Evolutionary conservation across 2,329 filamentous ascomycete species (phyloP).

Genomic region (Calonectria pteridis): DNA sequence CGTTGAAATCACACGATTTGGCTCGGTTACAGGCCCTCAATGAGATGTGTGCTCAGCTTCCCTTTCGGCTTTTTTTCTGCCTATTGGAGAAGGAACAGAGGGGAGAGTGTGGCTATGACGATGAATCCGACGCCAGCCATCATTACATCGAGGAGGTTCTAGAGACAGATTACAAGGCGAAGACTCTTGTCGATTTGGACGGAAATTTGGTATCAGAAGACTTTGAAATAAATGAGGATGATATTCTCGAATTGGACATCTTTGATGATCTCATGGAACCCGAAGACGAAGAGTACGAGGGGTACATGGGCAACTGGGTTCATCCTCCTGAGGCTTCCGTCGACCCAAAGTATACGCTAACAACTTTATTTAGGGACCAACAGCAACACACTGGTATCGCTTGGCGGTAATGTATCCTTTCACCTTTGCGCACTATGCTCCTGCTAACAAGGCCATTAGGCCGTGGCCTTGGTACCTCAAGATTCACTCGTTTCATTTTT

Average conservation of each 20-base stretch:
- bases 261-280: conserved; percentile 31
- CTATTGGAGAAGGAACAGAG: conserved; percentile 47
- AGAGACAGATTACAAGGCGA: conserved; percentile 28
- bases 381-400: no score
- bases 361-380: no score
- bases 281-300: conserved; percentile 41
- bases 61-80: no score
- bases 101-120: conserved; percentile 25
- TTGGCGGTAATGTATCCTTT: no score
- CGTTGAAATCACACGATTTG: conserved; percentile 46
- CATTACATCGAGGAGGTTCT: conserved; percentile 32
- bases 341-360: no score
- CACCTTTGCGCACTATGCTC: neutral
- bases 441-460: conserved; percentile 18
- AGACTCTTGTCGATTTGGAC: conserved; percentile 44
- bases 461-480: conserved; percentile 34
- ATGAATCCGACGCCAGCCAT: neutral
- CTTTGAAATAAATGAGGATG: conserved; percentile 30
- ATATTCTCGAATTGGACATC: conserved; percentile 38
- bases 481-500: conserved; percentile 33
- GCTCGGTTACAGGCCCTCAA: conserved; percentile 41
- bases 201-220: conserved; percentile 38
- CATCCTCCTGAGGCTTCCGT: no score
- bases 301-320: conserved; percentile 47
- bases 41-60: no score